Conservation (phyloP, 306 rosid genomes). For the Trifolium pratense region DNA sequence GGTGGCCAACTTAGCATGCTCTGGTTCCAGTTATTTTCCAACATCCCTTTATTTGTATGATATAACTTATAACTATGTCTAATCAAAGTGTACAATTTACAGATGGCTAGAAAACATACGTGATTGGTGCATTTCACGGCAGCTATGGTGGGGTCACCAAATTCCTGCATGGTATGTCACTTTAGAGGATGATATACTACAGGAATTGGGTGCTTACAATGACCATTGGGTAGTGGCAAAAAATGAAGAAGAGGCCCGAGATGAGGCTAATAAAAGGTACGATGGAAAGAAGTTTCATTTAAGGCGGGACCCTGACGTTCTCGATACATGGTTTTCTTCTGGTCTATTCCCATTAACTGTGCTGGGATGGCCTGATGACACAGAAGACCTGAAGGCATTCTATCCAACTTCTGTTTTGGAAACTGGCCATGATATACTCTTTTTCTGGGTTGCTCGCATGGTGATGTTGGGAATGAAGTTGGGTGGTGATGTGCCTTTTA, state of each 20-base stretch:
- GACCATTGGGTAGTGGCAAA: slow-evolving; percentile 92
- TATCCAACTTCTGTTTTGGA: slow-evolving; percentile 96
- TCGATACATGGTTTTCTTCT: slow-evolving; percentile 98
- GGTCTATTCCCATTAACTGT: slow-evolving; percentile 92
- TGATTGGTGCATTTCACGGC: slow-evolving; percentile 97
- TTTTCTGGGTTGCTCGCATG: slow-evolving; percentile 99
- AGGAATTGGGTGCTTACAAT: slow-evolving; percentile 69
- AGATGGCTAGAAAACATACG: slow-evolving; percentile 96
- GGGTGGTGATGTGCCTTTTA: slow-evolving; percentile 87
- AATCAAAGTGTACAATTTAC: slow-evolving; percentile 37
- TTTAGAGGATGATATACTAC: slow-evolving; percentile 66
- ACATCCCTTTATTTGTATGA: not conserved
- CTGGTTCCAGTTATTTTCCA: not conserved
- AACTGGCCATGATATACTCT: slow-evolving; percentile 95
- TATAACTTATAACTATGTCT: not conserved
- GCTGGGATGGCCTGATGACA: slow-evolving; percentile 93
- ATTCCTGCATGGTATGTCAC: slow-evolving; percentile 92
- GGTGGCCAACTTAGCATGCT: slow-evolving; percentile 27
- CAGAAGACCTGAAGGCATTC: slow-evolving; percentile 80
- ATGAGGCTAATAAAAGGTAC: slow-evolving; percentile 60
- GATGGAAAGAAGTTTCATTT: slow-evolving; percentile 69
- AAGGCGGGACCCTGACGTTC: slow-evolving; percentile 86
- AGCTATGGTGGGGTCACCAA: slow-evolving; percentile 99
- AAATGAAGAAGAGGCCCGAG: slow-evolving; percentile 74
- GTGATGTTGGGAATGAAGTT: slow-evolving; percentile 87